Conservation (phyloP, 352 stramenopile genomes). For the Phytophthora rubi region DNA sequence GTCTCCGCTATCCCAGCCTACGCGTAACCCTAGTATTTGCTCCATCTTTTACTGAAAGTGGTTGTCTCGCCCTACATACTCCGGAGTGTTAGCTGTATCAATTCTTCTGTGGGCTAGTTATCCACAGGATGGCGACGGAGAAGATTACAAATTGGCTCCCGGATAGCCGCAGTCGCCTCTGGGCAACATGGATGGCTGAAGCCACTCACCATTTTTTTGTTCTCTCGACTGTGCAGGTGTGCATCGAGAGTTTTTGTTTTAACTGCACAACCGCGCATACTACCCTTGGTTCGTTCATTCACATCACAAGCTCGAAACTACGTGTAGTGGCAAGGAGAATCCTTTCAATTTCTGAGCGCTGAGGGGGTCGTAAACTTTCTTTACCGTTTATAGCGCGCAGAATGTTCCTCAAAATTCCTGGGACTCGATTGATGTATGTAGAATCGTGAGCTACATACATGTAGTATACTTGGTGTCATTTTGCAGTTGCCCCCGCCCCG, state of each 20-base stretch:
- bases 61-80: neutral
- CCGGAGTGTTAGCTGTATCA: no score
- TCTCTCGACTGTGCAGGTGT: neutral
- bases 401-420: no score
- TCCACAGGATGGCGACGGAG: neutral
- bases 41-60: neutral
- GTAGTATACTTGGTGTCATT: no score
- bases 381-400: no score
- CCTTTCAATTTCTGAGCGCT: no score
- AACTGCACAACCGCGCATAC: neutral
- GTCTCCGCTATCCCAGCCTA: no score
- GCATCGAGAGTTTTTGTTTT: neutral
- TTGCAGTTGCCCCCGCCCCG: no score
- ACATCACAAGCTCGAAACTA: no score
- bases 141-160: neutral
- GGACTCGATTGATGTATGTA: no score
- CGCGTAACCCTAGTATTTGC: neutral
- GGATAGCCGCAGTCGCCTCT: neutral
- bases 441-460: no score
- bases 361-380: no score
- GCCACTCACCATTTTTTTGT: neutral
- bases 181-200: neutral
- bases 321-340: no score
- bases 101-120: neutral
- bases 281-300: neutral